phyloP scores from a whole-genome alignment of 2,329 filamentous ascomycete genomes.

The Trichoderma oligosporum region DNA sequence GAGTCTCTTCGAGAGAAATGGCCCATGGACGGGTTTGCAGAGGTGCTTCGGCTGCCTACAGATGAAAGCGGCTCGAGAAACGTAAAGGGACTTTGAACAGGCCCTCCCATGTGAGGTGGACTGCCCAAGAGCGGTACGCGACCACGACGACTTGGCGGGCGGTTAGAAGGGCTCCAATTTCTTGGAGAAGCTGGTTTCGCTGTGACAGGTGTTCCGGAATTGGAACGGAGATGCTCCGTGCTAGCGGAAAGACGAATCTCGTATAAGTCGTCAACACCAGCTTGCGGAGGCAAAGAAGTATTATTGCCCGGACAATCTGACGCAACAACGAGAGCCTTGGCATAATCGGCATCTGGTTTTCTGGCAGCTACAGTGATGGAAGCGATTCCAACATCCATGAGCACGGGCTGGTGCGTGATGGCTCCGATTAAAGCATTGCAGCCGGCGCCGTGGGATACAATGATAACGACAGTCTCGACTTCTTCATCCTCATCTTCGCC shows the following conservation, averaged over 20 bases:
- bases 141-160: slow-evolving; percentile 31
- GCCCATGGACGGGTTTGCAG: slow-evolving; percentile 39
- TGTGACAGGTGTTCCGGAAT: slow-evolving; percentile 35
- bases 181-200: slow-evolving; percentile 34
- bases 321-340: slow-evolving; percentile 31
- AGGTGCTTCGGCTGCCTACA: slow-evolving; percentile 42
- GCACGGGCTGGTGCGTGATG: slow-evolving; percentile 83
- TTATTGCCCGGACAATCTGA: slow-evolving; percentile 24
- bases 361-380: slow-evolving; percentile 84
- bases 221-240: slow-evolving; percentile 64
- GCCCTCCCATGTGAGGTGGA: slow-evolving; percentile 14
- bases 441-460: slow-evolving; percentile 92
- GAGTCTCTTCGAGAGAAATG: slow-evolving; percentile 31
- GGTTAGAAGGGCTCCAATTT: slow-evolving; percentile 26
- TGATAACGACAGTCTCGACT: slow-evolving; percentile 72
- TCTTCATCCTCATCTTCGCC: slow-evolving; percentile 52
- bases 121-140: slow-evolving; percentile 33
- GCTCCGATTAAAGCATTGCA: slow-evolving; percentile 94
- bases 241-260: slow-evolving; percentile 72
- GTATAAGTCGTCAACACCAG: slow-evolving; percentile 59
- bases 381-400: slow-evolving; percentile 85
- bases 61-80: slow-evolving; percentile 43
- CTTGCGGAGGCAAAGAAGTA: slow-evolving; percentile 28
- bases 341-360: slow-evolving; percentile 45
- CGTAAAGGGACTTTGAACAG: slow-evolving; percentile 35